Base-by-base conservation (phyloP, 2,329 filamentous ascomycete species). In the Colletotrichum kahawae region DNA sequence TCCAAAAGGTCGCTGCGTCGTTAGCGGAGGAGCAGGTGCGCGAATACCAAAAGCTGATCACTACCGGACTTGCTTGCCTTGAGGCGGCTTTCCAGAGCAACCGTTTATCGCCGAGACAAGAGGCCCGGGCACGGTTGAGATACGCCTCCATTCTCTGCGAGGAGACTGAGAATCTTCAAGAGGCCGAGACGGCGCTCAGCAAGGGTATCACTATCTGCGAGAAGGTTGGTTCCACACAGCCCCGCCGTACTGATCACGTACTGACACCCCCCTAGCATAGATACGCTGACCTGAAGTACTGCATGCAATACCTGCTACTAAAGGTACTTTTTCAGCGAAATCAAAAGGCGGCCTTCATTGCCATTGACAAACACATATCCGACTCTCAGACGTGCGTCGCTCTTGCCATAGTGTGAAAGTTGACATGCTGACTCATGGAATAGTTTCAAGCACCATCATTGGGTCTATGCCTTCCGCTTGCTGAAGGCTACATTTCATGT, bases 401-500 rank as follows among this genome's bases (percentile, higher is more conserved):
- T 24, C 10, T 29, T n/a, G 48, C 5, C 21, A 13, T 24, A 18
- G 5, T 21, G 12, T 27, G 16, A 62, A 62, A 7, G 7, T 12
- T 16, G 18, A 73, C 16, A 9, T 33, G 54, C 70, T 76, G 62
- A 76, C 18, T 43, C 31, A 16, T 12, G 27, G 16, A n/a, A 14
- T 29, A 91, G 87, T 43, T 92, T 92, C 79, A 91, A 92, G 80
- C 92, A 94, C 78, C 86, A 89, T 10, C 90, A 92, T 65, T 96
- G 94, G 94, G 88, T 93, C 18, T 96, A 96, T 81, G 93, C 93
- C 1, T 94, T 96, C 79, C 92, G 94, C 9, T 92, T 96, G 60
- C 84, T 96, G 16, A 94, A 94, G 77, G 91, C 93, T 0, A 91
- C 93, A 0, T 89, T 95, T 60, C 91, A 93, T 74, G 84, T 95